Evolutionary conservation across 108 stramenopile genomes (phyloP), one percentile per base, ranked within the genome.

Genomic region (Nitzschia inconspicua): DNA sequence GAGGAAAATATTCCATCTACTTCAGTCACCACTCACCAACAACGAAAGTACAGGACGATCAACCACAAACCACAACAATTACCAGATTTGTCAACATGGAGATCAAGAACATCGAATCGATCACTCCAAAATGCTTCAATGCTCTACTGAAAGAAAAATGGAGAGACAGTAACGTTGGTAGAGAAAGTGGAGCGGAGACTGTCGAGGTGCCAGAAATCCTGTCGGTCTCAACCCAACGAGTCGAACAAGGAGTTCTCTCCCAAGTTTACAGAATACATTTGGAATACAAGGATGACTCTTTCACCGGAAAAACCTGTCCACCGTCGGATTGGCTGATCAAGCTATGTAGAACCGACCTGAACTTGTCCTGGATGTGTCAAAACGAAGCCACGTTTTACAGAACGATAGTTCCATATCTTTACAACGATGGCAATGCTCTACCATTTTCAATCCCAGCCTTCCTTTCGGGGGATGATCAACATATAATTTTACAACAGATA

Each of bases 281-380:
- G 10, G 41, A 25, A 11, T 55, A 65, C 31, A 49, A 23, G 6
- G 36, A 57, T 24, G 29, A 47, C 25, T 2, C 13, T 14, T n/a
- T 24, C 5, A 13, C 36, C 16, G 27, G 22, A n/a, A 0, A 2
- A 27, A 5, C 24, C 8, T 26, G 20, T 1, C 39, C 49, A 32
- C 34, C 64, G 4, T 11, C 40, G 3, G 24, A 37, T 16, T 65
- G 64, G 64, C 24, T 65, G 32, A 44, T 55, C 34, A 65, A 65
- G 31, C 28, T 65, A 35, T 51, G 49, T 44, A 51, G 64, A 10
- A 5, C 48, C 50, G 64, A 65, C 55, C 64, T 65, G 13, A 25
- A 55, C 24, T 55, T 65, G 43, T 41, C 40, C 30, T 65, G 64
- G 64, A 65, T 54, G 64, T 54, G 31, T 44, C 64, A 22, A 23